Evolutionary conservation across 2,329 filamentous ascomycete species (phyloP), one percentile per base, ranked within the genome.

Genomic region (Paecilomyces dactylethromorphus): DNA sequence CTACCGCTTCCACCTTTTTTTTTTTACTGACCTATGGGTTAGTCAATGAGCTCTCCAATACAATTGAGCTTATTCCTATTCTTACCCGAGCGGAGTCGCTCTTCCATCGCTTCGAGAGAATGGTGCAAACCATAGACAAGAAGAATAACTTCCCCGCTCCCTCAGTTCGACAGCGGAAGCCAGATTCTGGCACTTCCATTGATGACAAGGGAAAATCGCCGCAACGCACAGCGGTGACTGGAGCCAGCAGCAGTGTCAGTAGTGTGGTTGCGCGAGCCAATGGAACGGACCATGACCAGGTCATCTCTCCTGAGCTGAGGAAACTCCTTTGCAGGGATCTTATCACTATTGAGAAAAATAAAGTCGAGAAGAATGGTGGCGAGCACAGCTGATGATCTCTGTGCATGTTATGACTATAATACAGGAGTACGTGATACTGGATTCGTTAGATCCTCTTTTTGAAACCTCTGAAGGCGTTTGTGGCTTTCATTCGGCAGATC

Each of bases 11-110:
- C 24, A 7, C n/a, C 21, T 12, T 32, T 32, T 57, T 59, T 22
- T 12, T 32, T 32, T 57, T 59, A n/a, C 55, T 63, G 63, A 63
- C 63, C 11, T 52, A 11, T 3, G 0, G 11, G 5, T 21, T 56
- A 94, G 91, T 99, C 68, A 99, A 99, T 70, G 94, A 99, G 72
- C 84, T 99, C 1, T 96, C 91, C 4, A 89, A 89, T 63, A 95
- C 89, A 1, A 97, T 99, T 69, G 94, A 99, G 65, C 84, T 99
- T 0, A 84, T 92, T 56, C 88, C 88, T 0, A 95, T 91, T 0
- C 84, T 97, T 18, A 86, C 96, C 60, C 86, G 92, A 32, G 94
- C 94, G 11, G 94, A 99, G 75, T 84, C 87, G 0, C 84, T 99
- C 2, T 99, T 95, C 80, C 86, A 85, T 62, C 87, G 90, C 55